Evolutionary conservation across 139 green algal species (phyloP), one percentile per base, ranked within the genome.

Genomic region (Gonium pectorale): DNA sequence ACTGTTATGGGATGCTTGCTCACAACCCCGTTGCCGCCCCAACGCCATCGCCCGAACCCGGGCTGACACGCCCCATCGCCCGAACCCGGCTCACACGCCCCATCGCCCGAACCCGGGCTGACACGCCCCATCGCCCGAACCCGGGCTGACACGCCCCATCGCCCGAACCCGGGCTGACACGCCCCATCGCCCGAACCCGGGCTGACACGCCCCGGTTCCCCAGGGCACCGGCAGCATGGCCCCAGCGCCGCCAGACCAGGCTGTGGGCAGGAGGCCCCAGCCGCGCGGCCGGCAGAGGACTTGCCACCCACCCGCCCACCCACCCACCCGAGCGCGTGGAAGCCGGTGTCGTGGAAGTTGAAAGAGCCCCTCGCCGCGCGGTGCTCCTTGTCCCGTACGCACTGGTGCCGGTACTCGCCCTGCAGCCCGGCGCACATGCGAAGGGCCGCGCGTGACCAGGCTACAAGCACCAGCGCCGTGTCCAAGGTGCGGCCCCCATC

Each of bases 381-480:
- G 64, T 83, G 77, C 62, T 83, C 77, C 24, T 21, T 31, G 43
- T 83, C 77, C 3, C 43, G 77, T 22, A 83, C 77, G 44, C 77
- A 83, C 43, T 83, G 43, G 43, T 73, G 77, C 6, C 62, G 33
- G 59, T 72, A 71, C 5, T 44, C 27, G 6, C 11, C 13, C 33
- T 73, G 62, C 43, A 83, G 77, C 62, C 31, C 77, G 0, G 3
- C 5, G 43, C 77, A 83, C 6, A 22, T 41, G 0, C 4, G 1
- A 5, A 83, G 41, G 6, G 77, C 62, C 17, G 49, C 21, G 11
- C 29, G 7, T 0, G 77, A 83, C 77, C 77, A 83, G 0, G 77
- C 77, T 62, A 83, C 77, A 5, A 73, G 40, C 31, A 83, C 62
- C 31, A 83, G 77, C 2, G 31, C 5, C 2, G 21, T 21, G 35